Evolutionary conservation across 2,329 filamentous ascomycete species (phyloP).

Genomic region (Mycosphaerella sp.): DNA sequence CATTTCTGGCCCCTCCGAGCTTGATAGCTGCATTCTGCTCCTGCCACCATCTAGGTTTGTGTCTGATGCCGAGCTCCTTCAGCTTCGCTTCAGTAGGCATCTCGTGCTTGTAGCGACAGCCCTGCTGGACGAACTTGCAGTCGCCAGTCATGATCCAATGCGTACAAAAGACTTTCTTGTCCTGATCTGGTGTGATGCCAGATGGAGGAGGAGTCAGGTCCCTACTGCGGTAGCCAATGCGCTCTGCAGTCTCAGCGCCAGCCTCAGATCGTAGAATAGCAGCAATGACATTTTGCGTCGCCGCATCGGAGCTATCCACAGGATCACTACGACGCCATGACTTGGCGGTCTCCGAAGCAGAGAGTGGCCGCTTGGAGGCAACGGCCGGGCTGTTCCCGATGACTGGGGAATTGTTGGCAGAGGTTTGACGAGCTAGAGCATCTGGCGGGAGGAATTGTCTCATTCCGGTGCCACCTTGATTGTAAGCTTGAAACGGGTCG

Average conservation of each 20-base stretch:
- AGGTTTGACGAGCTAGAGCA: constrained; percentile 21
- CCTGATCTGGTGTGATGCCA: constrained; percentile 36
- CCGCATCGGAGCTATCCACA: constrained; percentile 9
- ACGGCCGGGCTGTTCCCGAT: not conserved
- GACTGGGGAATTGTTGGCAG: constrained; percentile 6
- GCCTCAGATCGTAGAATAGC: constrained; percentile 28
- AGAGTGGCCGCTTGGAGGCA: constrained; percentile 12
- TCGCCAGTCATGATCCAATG: constrained; percentile 84
- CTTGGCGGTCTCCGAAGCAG: constrained; percentile 23
- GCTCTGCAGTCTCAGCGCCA: constrained; percentile 25
- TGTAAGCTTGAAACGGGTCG: constrained; percentile 13
- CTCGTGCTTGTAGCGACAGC: constrained; percentile 84
- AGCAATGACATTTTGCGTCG: constrained; percentile 27
- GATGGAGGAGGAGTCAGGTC: constrained; percentile 31
- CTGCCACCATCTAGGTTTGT: constrained; percentile 52
- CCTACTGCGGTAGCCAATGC: constrained; percentile 24
- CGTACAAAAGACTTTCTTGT: constrained; percentile 72
- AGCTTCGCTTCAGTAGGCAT: constrained; percentile 72
- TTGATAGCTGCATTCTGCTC: constrained; percentile 39
- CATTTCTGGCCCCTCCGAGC: constrained; percentile 16
- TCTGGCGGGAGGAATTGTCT: constrained; percentile 24
- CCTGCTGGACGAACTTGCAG: constrained; percentile 78
- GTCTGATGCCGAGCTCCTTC: constrained; percentile 59
- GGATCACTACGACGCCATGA: constrained; percentile 24
- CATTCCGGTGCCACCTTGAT: constrained; percentile 10